Evolutionary conservation across 768 basidiomycete genomes (phyloP).

Genomic region (Hygrocybe coccinea): DNA sequence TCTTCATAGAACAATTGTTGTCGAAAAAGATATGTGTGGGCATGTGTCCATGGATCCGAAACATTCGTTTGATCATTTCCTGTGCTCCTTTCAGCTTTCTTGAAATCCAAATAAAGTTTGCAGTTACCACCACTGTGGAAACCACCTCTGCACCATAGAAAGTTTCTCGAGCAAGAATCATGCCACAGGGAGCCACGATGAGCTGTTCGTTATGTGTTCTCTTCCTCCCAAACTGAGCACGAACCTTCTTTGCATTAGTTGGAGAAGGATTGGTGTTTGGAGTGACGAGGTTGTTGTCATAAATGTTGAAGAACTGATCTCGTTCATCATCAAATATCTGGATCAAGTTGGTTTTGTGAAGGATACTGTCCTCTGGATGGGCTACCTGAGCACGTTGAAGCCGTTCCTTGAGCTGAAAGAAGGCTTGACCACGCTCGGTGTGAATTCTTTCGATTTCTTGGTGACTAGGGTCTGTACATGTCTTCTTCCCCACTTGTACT

Average conservation of each 20-base stretch:
- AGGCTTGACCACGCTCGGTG: constrained; percentile 5
- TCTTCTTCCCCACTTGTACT: background rate
- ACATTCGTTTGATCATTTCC: constrained; percentile 18
- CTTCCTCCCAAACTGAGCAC: constrained; percentile 20
- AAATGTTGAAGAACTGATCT: constrained; percentile 2
- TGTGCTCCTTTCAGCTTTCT: constrained; percentile 2
- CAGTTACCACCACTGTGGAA: too few relatives aligned
- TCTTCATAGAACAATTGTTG: constrained; percentile 25
- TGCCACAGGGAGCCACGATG: constrained; percentile 28
- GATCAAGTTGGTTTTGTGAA: background rate
- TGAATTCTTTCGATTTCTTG: constrained; percentile 7
- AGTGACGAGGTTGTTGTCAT: background rate
- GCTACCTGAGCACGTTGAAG: constrained; percentile 8
- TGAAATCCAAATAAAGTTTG: background rate
- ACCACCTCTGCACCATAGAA: constrained; percentile 24
- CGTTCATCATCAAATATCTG: background rate
- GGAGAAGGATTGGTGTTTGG: background rate
- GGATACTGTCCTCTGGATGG: constrained; percentile 6
- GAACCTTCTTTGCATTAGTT: constrained; percentile 11
- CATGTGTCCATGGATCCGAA: constrained; percentile 6
- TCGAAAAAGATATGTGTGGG: constrained; percentile 29
- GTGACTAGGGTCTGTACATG: constrained; percentile 11
- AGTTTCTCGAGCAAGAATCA: constrained; percentile 22
- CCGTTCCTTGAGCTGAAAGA: constrained; percentile 10
- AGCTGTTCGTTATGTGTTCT: constrained; percentile 30